phyloP scores from a whole-genome alignment of 305 asterid species.

The Solanum aculeatissimum region DNA sequence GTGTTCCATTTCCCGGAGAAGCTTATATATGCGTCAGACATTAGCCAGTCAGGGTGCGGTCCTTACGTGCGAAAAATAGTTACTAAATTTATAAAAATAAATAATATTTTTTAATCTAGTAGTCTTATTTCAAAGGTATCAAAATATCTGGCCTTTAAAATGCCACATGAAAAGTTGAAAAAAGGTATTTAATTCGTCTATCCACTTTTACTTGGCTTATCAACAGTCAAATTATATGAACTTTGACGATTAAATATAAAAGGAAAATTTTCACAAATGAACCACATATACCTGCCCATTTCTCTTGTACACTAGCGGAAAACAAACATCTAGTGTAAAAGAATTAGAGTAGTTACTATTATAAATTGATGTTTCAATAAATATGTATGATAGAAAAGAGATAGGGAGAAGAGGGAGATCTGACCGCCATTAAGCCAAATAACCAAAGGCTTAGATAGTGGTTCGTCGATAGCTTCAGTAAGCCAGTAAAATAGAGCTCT shows the following conservation, averaged over 20 bases:
- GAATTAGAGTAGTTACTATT: neutral
- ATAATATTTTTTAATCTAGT: too few species aligned
- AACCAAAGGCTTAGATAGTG: slow-evolving; percentile 53
- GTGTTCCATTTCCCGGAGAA: neutral
- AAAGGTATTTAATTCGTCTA: too few species aligned
- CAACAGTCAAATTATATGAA: too few species aligned
- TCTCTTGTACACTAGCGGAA: neutral
- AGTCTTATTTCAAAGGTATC: too few species aligned
- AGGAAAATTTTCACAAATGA: neutral
- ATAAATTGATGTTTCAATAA: neutral
- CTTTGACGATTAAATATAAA: too few species aligned
- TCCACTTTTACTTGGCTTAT: too few species aligned
- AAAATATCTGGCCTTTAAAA: too few species aligned
- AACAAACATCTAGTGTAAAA: neutral
- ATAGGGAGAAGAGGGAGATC: neutral
- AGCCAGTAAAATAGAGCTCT: slow-evolving; percentile 95
- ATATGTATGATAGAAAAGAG: neutral
- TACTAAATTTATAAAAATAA: too few species aligned
- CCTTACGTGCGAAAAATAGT: neutral
- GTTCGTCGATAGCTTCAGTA: slow-evolving; percentile 48
- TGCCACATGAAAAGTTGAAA: too few species aligned
- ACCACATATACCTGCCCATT: neutral
- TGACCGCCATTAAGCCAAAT: slow-evolving; percentile 96
- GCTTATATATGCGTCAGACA: neutral
- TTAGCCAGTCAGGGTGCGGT: neutral